Conservation (phyloP, 495 filamentous ascomycete species). For the Penicillium cinerascens region DNA sequence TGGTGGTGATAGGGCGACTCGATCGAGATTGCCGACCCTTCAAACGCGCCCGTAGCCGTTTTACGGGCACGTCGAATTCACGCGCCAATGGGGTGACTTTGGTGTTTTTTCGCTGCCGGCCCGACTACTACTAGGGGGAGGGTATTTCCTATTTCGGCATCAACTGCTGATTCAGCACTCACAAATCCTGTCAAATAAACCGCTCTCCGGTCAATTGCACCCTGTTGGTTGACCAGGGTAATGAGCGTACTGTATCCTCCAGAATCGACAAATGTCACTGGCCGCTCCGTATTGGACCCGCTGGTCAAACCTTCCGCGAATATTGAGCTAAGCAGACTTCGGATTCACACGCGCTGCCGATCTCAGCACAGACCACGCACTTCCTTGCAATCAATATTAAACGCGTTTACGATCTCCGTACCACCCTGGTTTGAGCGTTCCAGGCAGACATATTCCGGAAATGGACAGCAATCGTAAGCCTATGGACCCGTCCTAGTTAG, state of each 20-base stretch:
- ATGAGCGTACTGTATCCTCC: too few relatives aligned
- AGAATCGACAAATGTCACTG: not conserved
- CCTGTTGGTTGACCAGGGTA: too few relatives aligned
- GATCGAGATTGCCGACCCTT: not conserved
- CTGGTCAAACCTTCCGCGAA: not conserved
- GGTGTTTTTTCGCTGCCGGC: not conserved
- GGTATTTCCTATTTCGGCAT: too few relatives aligned
- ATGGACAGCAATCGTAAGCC: not conserved
- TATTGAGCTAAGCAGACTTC: not conserved
- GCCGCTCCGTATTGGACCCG: not conserved
- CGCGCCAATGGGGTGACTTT: not conserved
- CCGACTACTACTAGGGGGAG: too few relatives aligned
- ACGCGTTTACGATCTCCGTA: not conserved
- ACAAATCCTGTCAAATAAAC: too few relatives aligned
- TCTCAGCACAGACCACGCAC: not conserved
- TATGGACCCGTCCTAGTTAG: too few relatives aligned
- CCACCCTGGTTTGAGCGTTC: not conserved
- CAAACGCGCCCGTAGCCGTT: not conserved
- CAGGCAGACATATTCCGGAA: not conserved
- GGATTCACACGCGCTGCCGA: not conserved
- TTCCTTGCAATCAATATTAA: not conserved
- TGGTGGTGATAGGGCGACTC: not conserved
- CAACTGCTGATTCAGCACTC: too few relatives aligned
- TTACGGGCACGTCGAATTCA: not conserved
- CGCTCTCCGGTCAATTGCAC: too few relatives aligned